Percentiles rank a stretch among this genome's conserved stretches.
Conservation (phyloP, 441 rosid genomes). For the Adansonia grandidieri region DNA sequence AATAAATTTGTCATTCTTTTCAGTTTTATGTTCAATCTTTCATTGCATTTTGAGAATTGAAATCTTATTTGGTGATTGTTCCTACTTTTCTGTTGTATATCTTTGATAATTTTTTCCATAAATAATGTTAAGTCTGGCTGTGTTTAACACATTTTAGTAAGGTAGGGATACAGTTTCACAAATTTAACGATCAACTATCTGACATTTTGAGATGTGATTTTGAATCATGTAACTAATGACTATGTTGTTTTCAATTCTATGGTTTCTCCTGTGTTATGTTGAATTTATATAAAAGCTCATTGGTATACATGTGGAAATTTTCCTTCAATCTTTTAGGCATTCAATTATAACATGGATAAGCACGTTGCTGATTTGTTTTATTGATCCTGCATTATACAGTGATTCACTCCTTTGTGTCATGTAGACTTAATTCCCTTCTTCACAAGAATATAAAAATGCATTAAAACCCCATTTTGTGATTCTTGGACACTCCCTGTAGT, state of each 20-base stretch:
- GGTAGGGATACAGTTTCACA: neutral
- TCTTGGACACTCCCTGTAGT: neutral
- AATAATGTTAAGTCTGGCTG: neutral
- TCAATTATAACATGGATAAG: neutral
- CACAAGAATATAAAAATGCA: neutral
- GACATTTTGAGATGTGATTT: conserved; percentile 1
- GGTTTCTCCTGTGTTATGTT: neutral
- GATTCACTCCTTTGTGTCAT: neutral
- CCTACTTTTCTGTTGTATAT: neutral
- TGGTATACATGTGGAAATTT: neutral
- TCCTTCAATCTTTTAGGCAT: conserved; percentile 13
- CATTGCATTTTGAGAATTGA: neutral
- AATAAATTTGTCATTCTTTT: neutral
- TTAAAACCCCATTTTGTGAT: neutral
- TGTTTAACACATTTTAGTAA: neutral
- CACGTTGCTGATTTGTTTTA: neutral
- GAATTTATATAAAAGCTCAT: conserved; percentile 3
- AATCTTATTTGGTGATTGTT: neutral
- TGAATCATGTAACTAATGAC: conserved; percentile 8
- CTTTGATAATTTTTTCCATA: neutral
- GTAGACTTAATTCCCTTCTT: neutral
- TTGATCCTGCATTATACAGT: neutral
- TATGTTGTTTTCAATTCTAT: neutral
- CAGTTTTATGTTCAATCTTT: neutral
- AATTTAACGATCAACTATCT: neutral